Percentiles rank a stretch among this genome's conserved stretches.
Conservation (phyloP, 768 basidiomycete species). For the Leccinum obscurum region DNA sequence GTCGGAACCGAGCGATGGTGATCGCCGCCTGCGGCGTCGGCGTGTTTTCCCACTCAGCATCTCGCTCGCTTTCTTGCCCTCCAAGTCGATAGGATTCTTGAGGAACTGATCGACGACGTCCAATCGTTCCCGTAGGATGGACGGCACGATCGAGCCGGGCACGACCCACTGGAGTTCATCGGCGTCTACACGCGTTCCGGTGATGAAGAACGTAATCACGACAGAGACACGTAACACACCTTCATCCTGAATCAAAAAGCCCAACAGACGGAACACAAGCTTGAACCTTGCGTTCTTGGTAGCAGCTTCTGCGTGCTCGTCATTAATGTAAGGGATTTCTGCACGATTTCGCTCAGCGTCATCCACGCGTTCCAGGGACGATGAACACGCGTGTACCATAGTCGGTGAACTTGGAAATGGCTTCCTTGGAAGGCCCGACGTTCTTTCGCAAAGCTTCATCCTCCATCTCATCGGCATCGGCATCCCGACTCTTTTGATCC, state of each 20-base stretch:
- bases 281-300: slow-evolving; percentile 79
- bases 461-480: slow-evolving; percentile 36
- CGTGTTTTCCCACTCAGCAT: slow-evolving; percentile 66
- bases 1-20: slow-evolving; percentile 49
- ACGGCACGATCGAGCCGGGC: slow-evolving; percentile 66
- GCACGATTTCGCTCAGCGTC: slow-evolving; percentile 10
- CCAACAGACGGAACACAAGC: slow-evolving; percentile 77
- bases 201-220: background rate
- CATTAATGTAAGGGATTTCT: slow-evolving; percentile 77
- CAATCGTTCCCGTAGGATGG: slow-evolving; percentile 65
- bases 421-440: slow-evolving; percentile 61
- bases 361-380: background rate
- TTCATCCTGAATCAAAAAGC: slow-evolving; percentile 67
- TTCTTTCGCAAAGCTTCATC: slow-evolving; percentile 26
- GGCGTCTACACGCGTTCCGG: slow-evolving; percentile 42
- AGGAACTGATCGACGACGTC: slow-evolving; percentile 85
- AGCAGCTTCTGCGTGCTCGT: slow-evolving; percentile 75
- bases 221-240: slow-evolving; percentile 42
- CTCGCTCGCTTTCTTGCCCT: slow-evolving; percentile 72
- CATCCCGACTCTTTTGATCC: slow-evolving; percentile 44
- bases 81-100: slow-evolving; percentile 73
- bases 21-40: slow-evolving; percentile 50
- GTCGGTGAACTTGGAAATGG: slow-evolving; percentile 67
- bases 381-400: slow-evolving; percentile 55
- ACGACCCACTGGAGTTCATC: slow-evolving; percentile 85